Conservation (phyloP, 352 stramenopile species). For the Plasmopara viticola region DNA sequence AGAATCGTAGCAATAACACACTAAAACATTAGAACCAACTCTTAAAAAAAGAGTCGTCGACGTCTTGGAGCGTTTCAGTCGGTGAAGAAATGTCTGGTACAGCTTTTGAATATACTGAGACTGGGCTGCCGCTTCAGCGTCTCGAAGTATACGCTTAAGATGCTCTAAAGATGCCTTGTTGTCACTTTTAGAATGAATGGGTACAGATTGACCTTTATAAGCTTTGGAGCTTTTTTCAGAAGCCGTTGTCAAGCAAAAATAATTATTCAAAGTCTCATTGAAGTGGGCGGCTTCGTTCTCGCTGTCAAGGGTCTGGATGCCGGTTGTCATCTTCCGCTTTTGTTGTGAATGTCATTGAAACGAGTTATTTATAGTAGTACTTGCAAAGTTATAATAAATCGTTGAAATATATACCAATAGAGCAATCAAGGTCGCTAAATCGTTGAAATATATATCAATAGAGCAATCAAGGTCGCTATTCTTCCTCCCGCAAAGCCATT, state of each 20-base stretch:
- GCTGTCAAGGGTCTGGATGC: background rate
- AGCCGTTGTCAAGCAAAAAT: constrained; percentile 15
- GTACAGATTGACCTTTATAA: background rate
- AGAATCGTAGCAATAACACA: background rate
- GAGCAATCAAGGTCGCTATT: too few relatives aligned
- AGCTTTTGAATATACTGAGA: constrained; percentile 24
- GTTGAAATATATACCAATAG: too few relatives aligned
- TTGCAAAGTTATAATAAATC: too few relatives aligned
- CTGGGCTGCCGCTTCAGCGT: constrained; percentile 18
- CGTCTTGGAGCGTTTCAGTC: constrained; percentile 15
- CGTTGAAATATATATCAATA: too few relatives aligned
- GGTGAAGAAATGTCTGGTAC: constrained; percentile 15
- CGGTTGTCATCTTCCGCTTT: too few relatives aligned
- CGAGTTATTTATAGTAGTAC: too few relatives aligned
- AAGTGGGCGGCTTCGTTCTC: background rate
- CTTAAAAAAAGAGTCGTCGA: constrained; percentile 16
- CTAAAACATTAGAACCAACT: constrained; percentile 7
- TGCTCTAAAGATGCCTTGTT: constrained; percentile 15
- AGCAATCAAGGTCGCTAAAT: too few relatives aligned
- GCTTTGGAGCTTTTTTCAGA: constrained; percentile 6
- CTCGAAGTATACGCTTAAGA: constrained; percentile 29
- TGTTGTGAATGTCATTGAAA: too few relatives aligned
- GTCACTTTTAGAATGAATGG: background rate
- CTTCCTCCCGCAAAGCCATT: too few relatives aligned
- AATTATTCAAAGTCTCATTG: constrained; percentile 1